Base-by-base conservation (phyloP, 371 early-diverging fungal species). In the Gilbertella persicaria region DNA sequence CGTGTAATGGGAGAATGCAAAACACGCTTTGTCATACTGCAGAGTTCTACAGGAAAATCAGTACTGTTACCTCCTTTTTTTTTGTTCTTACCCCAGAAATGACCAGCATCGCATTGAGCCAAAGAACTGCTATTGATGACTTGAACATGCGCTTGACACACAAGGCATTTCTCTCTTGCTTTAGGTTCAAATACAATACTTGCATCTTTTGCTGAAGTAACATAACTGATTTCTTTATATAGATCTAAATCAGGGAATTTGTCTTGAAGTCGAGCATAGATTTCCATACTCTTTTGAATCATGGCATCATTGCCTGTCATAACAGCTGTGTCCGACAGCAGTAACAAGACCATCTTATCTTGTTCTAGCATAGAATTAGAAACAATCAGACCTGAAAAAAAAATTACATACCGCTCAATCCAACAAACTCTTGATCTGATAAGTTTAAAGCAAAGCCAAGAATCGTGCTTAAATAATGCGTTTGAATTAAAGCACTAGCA, bases 31-130 rank as follows among this genome's bases (percentile, higher is more conserved):
- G 66, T 66, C 9, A 66, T 54, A 44, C 58, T 46, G 41, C 66
- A 66, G 14, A 58, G 35, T 36, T 66, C 62, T 61, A 55, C 24
- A 17, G 14, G 19, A 35, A 36, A 42, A n/a, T 17, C 14, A 46
- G 17, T 24, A 41, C 14, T 1, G 12, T 17, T 20, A 30, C 7
- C 37, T 9, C n/a, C 30, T 33, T 41, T 35, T 16, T 26, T 35
- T 14, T 20, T 23, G 35, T 20, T 39, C 20, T 56, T 62, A 62
- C 62, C 63, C 67, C 67, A 67, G n/a, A 62, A 55, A 52, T 67
- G 67, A 4, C 67, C 67, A 16, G 63, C 44, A 24, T 46, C 21
- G 26, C 67, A 67, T 28, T 55, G 55, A 20, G 53, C 54, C 9
- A 63, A n/a, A 19, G 19, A 35, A 13, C 43, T 52, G 43, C 33